Percentiles rank a stretch among this genome's conserved stretches.
Conservation (phyloP, 352 stramenopile species). For the Phytophthora hibernalis region DNA sequence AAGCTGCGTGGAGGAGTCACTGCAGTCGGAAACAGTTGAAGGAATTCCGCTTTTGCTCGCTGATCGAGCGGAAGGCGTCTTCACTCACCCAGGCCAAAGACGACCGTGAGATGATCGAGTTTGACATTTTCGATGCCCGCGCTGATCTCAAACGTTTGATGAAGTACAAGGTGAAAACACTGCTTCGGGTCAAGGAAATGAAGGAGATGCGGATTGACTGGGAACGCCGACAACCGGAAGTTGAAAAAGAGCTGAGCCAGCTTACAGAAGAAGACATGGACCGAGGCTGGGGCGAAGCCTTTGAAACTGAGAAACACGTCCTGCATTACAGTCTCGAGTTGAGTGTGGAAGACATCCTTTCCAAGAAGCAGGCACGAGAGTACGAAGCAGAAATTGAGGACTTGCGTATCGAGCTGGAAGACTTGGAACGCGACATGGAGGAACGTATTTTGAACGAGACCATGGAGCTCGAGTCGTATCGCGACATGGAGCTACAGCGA, state of each 20-base stretch:
- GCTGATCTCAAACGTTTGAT: constrained; percentile 71
- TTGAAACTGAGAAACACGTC: constrained; percentile 79
- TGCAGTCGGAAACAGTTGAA: constrained; percentile 62
- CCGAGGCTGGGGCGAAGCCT: constrained; percentile 80
- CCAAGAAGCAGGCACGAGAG: constrained; percentile 61
- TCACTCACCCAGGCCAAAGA: constrained; percentile 63
- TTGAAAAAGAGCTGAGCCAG: constrained; percentile 72
- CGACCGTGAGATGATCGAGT: constrained; percentile 71
- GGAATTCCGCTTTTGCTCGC: constrained; percentile 73
- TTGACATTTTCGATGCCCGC: constrained; percentile 71
- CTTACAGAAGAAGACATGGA: constrained; percentile 78
- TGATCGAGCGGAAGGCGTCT: constrained; percentile 68
- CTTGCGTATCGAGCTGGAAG: constrained; percentile 74
- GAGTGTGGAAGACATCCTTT: constrained; percentile 81
- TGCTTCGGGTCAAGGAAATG: constrained; percentile 76
- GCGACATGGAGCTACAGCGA: constrained; percentile 61
- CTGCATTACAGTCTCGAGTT: constrained; percentile 73
- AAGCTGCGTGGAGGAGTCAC: constrained; percentile 76
- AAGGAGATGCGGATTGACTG: constrained; percentile 85
- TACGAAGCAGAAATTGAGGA: constrained; percentile 81
- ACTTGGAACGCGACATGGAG: constrained; percentile 82
- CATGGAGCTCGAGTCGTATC: constrained; percentile 65
- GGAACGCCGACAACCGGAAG: constrained; percentile 73
- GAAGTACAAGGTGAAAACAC: constrained; percentile 78
- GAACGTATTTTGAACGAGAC: constrained; percentile 73